phyloP scores from a whole-genome alignment of 257 asterid genomes.

The Dorcoceras hygrometricum region DNA sequence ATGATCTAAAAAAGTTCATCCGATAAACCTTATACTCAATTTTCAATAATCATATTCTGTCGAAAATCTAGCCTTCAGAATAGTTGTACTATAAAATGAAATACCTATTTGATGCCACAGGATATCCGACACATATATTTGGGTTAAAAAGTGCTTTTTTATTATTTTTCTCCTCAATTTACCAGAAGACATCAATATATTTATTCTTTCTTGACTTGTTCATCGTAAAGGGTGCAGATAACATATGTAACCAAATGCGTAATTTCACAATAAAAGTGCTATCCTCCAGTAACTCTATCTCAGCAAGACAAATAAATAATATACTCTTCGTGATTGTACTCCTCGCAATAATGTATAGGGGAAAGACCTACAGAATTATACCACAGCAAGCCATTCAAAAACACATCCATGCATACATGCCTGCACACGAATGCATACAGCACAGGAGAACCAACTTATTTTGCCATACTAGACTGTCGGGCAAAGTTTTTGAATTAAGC shows the following conservation, averaged over 20 bases:
- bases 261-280: background rate
- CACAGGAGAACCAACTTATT: background rate
- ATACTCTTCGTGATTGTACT: background rate
- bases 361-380: constrained; percentile 2
- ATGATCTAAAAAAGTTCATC: background rate
- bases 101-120: background rate
- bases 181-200: background rate
- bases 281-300: background rate
- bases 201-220: background rate
- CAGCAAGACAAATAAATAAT: background rate
- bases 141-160: background rate
- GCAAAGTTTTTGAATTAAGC: background rate
- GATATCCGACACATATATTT: background rate
- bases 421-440: background rate
- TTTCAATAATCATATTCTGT: background rate
- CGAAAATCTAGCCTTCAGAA: constrained; percentile 17
- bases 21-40: background rate
- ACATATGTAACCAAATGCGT: constrained; percentile 7
- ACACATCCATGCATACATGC: background rate
- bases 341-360: background rate
- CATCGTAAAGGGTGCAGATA: background rate
- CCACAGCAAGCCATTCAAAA: background rate
- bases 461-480: constrained; percentile 15
- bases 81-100: constrained; percentile 1
- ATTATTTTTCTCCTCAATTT: background rate